phyloP scores from a whole-genome alignment of 1,139 yeast genomes.

The Meyerozyma athensensis region DNA sequence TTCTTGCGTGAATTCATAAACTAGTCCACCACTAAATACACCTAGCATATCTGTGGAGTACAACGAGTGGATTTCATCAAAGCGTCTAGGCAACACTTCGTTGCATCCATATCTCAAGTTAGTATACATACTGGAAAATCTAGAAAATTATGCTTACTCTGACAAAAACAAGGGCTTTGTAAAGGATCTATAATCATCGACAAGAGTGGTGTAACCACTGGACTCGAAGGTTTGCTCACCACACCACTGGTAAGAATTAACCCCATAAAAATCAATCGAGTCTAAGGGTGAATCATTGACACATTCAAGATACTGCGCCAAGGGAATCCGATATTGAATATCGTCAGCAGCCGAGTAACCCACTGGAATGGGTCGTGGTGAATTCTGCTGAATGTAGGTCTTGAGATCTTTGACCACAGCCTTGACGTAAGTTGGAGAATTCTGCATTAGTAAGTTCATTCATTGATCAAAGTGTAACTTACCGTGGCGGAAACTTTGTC shows the following conservation, averaged over 20 bases:
- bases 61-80: conserved; percentile 71
- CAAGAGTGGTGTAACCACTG: conserved; percentile 78
- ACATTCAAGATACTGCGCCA: conserved; percentile 82
- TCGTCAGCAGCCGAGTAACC: conserved; percentile 98
- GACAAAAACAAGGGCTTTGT: conserved; percentile 82
- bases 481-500: conserved; percentile 69
- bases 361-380: conserved; percentile 72
- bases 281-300: conserved; percentile 51
- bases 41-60: conserved; percentile 71
- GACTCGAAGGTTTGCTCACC: conserved; percentile 78
- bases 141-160: conserved; percentile 46
- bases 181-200: conserved; percentile 62
- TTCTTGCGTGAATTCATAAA: conserved; percentile 88
- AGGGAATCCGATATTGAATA: conserved; percentile 62
- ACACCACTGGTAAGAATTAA: conserved; percentile 97
- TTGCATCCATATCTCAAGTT: conserved; percentile 66
- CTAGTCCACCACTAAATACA: conserved; percentile 88
- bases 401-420: conserved; percentile 81
- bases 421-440: conserved; percentile 67
- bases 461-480: conserved; percentile 6
- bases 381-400: conserved; percentile 53
- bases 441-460: conserved; percentile 14
- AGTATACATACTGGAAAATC: background rate
- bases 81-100: conserved; percentile 70
- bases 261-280: conserved; percentile 88